Percentiles rank a stretch among this genome's conserved stretches.
Conservation (phyloP, 371 early-diverging fungal species). For the Thermomucor indicae-seudaticae region DNA sequence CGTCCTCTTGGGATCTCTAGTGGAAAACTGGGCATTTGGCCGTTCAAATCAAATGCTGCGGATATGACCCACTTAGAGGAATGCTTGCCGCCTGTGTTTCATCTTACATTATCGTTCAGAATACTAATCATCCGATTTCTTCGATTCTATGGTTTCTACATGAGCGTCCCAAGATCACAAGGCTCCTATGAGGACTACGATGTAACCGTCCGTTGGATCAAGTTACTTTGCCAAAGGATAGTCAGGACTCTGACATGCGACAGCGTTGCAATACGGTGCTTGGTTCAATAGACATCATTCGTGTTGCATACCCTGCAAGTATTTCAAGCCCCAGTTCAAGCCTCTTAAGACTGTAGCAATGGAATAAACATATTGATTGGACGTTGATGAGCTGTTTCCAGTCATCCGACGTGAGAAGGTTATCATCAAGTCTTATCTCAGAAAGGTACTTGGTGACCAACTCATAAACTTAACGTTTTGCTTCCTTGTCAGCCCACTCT, state of each 20-base stretch:
- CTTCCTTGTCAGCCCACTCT: background rate
- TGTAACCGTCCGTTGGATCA: too few relatives aligned
- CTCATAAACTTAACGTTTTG: background rate
- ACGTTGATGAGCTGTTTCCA: background rate
- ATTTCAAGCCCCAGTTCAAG: too few relatives aligned
- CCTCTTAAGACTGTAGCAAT: background rate
- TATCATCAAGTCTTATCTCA: background rate
- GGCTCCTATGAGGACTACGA: background rate
- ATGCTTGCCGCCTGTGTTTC: background rate
- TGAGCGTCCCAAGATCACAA: background rate
- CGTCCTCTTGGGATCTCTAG: too few relatives aligned
- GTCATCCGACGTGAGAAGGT: background rate
- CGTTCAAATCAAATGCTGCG: background rate
- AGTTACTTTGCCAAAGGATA: too few relatives aligned
- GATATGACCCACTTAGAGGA: background rate
- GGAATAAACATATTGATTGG: background rate
- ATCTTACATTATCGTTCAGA: background rate
- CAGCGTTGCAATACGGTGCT: too few relatives aligned
- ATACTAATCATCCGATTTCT: background rate
- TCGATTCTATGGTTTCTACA: background rate
- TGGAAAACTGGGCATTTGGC: too few relatives aligned
- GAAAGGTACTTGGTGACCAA: background rate
- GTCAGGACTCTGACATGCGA: background rate
- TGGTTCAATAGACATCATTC: too few relatives aligned
- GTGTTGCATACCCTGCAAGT: too few relatives aligned